Evolutionary conservation across 306 rosid species (phyloP).

Genomic region (Cotoneaster glaucophyllus): DNA sequence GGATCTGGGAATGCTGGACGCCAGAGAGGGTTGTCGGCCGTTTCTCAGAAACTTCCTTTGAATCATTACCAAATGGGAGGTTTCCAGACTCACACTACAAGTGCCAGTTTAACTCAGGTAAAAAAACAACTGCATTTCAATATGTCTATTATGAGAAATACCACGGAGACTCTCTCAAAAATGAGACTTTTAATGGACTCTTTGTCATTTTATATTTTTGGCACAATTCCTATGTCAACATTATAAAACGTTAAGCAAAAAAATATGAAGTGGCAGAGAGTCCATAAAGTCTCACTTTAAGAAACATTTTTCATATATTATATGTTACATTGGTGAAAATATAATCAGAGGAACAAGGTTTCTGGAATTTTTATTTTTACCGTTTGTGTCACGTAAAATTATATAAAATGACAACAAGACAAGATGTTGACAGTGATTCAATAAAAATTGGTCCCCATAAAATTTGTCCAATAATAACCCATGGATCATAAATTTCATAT

Average conservation of each 20-base stretch:
- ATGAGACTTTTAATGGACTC: too few species aligned
- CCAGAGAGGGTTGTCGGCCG: constrained; percentile 48
- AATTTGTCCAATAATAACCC: constrained; percentile 9
- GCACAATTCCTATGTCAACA: too few species aligned
- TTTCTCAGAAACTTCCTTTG: constrained; percentile 28
- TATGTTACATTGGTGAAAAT: neutral
- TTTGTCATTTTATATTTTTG: too few species aligned
- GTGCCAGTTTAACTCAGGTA: constrained; percentile 54
- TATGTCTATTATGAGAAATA: neutral
- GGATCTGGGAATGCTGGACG: constrained; percentile 38
- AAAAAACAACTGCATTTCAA: neutral
- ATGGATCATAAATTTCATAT: neutral
- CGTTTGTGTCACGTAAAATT: neutral
- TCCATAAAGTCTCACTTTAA: too few species aligned
- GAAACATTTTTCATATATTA: too few species aligned
- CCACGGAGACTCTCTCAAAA: too few species aligned
- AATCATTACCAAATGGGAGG: constrained; percentile 34
- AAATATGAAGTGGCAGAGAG: accelerated
- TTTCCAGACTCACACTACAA: constrained; percentile 29
- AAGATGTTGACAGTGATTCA: constrained; percentile 15
- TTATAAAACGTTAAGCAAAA: too few species aligned
- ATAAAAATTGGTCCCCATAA: neutral
- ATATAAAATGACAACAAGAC: neutral
- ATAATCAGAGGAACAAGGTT: neutral
- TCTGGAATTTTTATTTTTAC: neutral